Evolutionary conservation across 805 yeast genomes (phyloP).

Genomic region (Metschnikowia corniflorae): DNA sequence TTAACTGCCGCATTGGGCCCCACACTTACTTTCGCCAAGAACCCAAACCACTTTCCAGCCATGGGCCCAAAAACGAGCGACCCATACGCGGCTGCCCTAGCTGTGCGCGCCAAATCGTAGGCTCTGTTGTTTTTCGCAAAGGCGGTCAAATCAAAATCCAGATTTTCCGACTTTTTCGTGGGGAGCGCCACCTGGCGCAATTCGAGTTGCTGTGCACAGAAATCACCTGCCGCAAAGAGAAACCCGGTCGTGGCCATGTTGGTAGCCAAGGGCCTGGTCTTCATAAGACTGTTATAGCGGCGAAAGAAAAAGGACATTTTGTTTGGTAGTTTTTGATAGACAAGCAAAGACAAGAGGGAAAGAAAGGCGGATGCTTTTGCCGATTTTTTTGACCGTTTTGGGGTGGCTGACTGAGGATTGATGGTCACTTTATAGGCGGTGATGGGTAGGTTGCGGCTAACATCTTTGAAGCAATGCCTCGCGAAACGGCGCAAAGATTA

Average conservation of each 20-base stretch:
- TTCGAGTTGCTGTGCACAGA: constrained; percentile 55
- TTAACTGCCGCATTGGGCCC: constrained; percentile 26
- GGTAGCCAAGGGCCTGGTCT: constrained; percentile 40
- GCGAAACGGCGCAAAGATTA: too few relatives aligned
- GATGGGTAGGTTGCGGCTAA: too few relatives aligned
- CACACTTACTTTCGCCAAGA: constrained; percentile 42
- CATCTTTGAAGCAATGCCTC: too few relatives aligned
- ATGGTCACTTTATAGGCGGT: too few relatives aligned
- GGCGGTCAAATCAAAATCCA: constrained; percentile 41
- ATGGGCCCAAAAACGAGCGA: constrained; percentile 71
- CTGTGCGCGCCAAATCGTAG: constrained; percentile 55
- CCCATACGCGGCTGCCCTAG: constrained; percentile 68
- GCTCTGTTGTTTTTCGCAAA: background rate
- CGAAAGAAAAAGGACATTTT: constrained; percentile 11
- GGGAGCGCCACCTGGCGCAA: constrained; percentile 30
- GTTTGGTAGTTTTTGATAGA: too few relatives aligned
- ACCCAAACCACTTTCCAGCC: constrained; percentile 66
- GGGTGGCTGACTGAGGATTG: too few relatives aligned
- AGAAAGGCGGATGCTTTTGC: too few relatives aligned
- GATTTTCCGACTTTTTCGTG: background rate
- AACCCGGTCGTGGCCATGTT: constrained; percentile 49
- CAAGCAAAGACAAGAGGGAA: too few relatives aligned
- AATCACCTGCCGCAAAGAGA: constrained; percentile 73
- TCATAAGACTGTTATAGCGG: constrained; percentile 24
- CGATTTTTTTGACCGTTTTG: too few relatives aligned